Percentiles rank a stretch among this genome's conserved stretches.
Evolutionary conservation across 1,139 yeast species (phyloP).

Genomic region (Taphrina flavorubra): DNA sequence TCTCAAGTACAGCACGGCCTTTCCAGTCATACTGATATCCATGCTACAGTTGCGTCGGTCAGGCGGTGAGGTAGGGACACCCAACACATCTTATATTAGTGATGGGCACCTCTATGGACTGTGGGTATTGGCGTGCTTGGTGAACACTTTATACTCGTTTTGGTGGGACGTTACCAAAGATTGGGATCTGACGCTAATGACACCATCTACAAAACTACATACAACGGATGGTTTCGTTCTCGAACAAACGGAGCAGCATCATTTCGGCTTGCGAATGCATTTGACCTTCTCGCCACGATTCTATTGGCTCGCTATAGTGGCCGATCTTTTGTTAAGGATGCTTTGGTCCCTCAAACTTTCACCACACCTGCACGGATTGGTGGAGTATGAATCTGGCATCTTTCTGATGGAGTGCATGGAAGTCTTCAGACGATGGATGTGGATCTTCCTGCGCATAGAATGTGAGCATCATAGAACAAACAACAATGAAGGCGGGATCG

Average conservation of each 20-base stretch:
- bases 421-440: slow-evolving; percentile 79
- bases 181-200: slow-evolving; percentile 75
- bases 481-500: slow-evolving; percentile 11
- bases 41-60: slow-evolving; percentile 42
- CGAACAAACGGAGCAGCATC: background rate
- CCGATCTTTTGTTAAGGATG: slow-evolving; percentile 51
- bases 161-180: slow-evolving; percentile 89
- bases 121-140: slow-evolving; percentile 62
- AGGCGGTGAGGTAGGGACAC: slow-evolving; percentile 37
- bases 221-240: background rate
- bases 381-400: slow-evolving; percentile 62
- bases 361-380: slow-evolving; percentile 49
- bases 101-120: slow-evolving; percentile 27
- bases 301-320: slow-evolving; percentile 18
- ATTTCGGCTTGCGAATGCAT: slow-evolving; percentile 2
- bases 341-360: slow-evolving; percentile 70
- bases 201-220: background rate
- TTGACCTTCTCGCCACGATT: slow-evolving; percentile 4
- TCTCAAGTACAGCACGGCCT: slow-evolving; percentile 70
- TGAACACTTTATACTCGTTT: slow-evolving; percentile 78
- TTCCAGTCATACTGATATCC: slow-evolving; percentile 63
- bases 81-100: slow-evolving; percentile 35
- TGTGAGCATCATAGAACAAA: slow-evolving; percentile 27
- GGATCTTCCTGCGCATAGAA: slow-evolving; percentile 86
- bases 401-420: slow-evolving; percentile 68